Percentiles rank a stretch among this genome's conserved stretches.
These are phyloP conservation scores for Ajuga reptans DNA, from an alignment of 305 asterid genomes.

Conservation along the genomic window DNA sequence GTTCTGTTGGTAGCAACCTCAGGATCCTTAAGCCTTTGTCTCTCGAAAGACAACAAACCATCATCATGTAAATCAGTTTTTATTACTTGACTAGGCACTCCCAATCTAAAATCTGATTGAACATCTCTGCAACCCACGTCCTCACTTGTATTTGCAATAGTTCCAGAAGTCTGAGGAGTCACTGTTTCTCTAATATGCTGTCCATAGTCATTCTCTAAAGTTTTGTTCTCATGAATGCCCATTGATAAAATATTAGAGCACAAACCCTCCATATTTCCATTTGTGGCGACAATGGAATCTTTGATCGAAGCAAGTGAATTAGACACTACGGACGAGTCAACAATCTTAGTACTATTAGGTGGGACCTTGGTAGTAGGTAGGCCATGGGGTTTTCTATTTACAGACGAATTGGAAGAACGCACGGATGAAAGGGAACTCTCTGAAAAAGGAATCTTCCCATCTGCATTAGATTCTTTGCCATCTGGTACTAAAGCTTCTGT, in stretches of 20 bases:
- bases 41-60: conserved; percentile 46
- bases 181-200: conserved; percentile 32
- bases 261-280: conserved; percentile 28
- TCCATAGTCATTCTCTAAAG: conserved; percentile 24
- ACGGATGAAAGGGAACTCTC: conserved; percentile 28
- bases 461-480: conserved; percentile 27
- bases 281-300: conserved; percentile 26
- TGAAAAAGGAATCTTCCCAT: conserved; percentile 24
- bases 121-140: conserved; percentile 17
- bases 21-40: conserved; percentile 60
- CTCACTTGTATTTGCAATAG: conserved; percentile 25
- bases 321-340: conserved; percentile 33
- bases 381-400: conserved; percentile 25
- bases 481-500: conserved; percentile 25
- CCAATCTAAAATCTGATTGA: conserved; percentile 33
- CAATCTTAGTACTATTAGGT: conserved; percentile 18
- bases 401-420: conserved; percentile 23
- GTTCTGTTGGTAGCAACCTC: conserved; percentile 38
- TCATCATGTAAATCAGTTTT: conserved; percentile 35
- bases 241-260: conserved; percentile 40
- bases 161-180: conserved; percentile 30
- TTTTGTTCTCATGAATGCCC: conserved; percentile 39
- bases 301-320: conserved; percentile 27
- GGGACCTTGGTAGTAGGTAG: conserved; percentile 32
- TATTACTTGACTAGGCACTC: conserved; percentile 21